Percentiles rank a stretch among this genome's conserved stretches.
phyloP scores from a whole-genome alignment of 305 asterid genomes.

The Fraxinus latifolia region DNA sequence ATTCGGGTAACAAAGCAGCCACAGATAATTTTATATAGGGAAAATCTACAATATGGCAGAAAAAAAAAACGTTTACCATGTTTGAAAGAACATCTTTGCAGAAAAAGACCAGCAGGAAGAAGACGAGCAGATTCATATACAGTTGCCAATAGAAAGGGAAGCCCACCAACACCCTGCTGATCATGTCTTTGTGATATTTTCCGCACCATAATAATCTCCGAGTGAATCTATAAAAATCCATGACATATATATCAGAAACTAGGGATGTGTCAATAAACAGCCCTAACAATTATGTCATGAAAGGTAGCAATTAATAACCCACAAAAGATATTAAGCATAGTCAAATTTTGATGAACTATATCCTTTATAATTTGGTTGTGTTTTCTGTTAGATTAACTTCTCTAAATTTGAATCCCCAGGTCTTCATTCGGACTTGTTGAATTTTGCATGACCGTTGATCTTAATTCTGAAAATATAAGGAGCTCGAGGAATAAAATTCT shows the following conservation, averaged over 20 bases:
- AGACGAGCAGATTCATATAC: slow-evolving; percentile 45
- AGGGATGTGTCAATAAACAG: background rate
- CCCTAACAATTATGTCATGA: background rate
- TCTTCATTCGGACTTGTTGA: background rate
- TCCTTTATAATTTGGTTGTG: background rate
- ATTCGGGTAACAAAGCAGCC: background rate
- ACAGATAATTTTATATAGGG: background rate
- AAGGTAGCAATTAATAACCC: background rate
- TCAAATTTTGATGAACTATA: background rate
- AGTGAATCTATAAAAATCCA: slow-evolving; percentile 33
- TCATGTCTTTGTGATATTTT: slow-evolving; percentile 18
- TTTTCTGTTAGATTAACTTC: background rate
- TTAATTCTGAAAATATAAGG: background rate
- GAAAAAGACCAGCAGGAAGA: slow-evolving; percentile 40
- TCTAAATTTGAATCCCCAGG: background rate
- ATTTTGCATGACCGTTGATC: slow-evolving; percentile 1
- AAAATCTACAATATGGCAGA: background rate
- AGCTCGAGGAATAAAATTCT: slow-evolving; percentile 6
- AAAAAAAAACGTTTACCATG: slow-evolving; percentile 24
- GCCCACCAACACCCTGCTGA: slow-evolving; percentile 20
- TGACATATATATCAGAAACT: background rate
- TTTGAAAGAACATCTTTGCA: slow-evolving; percentile 46
- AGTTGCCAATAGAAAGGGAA: slow-evolving; percentile 43
- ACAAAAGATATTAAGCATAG: background rate
- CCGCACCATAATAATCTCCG: slow-evolving; percentile 32